Percentiles rank a stretch among this genome's conserved stretches.
Evolutionary conservation across 2,329 filamentous ascomycete species (phyloP).

Genomic region (Epichloe sylvatica): DNA sequence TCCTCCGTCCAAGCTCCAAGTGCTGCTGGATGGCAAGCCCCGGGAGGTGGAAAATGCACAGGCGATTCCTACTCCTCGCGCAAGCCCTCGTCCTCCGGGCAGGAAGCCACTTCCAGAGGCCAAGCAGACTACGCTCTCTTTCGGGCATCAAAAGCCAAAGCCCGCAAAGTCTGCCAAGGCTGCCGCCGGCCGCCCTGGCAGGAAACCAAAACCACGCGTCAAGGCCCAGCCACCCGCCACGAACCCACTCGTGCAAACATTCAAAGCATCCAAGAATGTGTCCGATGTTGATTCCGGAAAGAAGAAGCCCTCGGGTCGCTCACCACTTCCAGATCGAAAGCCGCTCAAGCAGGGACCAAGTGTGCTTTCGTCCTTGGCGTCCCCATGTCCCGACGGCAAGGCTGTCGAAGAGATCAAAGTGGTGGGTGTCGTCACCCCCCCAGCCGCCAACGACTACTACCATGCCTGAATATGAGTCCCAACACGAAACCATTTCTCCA

Average conservation of each 20-base stretch:
- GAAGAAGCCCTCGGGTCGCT: constrained; percentile 9
- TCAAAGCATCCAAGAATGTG: constrained; percentile 30
- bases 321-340: constrained; percentile 3
- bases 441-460: constrained; percentile 10
- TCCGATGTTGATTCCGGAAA: constrained; percentile 12
- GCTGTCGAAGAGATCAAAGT: constrained; percentile 6
- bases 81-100: constrained; percentile 40
- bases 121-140: constrained; percentile 40
- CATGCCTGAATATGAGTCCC: background rate
- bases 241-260: constrained; percentile 26
- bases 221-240: constrained; percentile 25
- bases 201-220: constrained; percentile 20
- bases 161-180: constrained; percentile 10
- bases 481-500: constrained; percentile 28
- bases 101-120: constrained; percentile 26
- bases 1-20: constrained; percentile 9
- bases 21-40: constrained; percentile 19
- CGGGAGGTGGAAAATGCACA: constrained; percentile 29
- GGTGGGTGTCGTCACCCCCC: background rate
- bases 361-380: background rate
- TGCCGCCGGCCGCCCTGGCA: constrained; percentile 17
- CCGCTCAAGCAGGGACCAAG: background rate
- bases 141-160: constrained; percentile 17
- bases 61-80: constrained; percentile 43
- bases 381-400: background rate